Evolutionary conservation across 2,329 filamentous ascomycete genomes (phyloP).

Genomic region (Colletotrichum limetticola): DNA sequence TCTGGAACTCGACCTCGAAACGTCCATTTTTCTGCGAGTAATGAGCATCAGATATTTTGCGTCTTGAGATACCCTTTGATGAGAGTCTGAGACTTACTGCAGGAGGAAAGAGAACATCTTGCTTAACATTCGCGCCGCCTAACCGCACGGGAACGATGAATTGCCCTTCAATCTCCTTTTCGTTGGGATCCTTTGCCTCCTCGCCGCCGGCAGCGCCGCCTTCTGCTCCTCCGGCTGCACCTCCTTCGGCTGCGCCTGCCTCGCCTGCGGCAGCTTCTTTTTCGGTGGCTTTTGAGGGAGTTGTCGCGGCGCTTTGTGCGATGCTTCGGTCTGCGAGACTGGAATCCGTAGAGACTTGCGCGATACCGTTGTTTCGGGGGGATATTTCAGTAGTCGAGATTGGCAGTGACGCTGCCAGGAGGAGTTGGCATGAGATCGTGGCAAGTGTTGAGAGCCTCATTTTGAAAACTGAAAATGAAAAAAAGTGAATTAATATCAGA

Average conservation of each 20-base stretch:
- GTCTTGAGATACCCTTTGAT: too few relatives aligned
- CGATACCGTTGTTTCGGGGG: not conserved
- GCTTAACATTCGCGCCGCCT: slow-evolving; percentile 45
- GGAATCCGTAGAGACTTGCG: not conserved
- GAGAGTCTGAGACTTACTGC: slow-evolving; percentile 40
- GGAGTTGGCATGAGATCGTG: not conserved
- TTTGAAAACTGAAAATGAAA: not conserved
- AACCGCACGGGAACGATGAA: slow-evolving; percentile 45
- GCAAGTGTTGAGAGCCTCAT: slow-evolving; percentile 17
- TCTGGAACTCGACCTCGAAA: slow-evolving; percentile 53
- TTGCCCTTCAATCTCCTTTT: slow-evolving; percentile 44
- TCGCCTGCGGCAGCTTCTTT: not conserved
- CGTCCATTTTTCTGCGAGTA: slow-evolving; percentile 41
- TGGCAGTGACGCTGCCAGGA: not conserved
- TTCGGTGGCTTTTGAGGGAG: too few relatives aligned
- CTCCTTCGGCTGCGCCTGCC: not conserved
- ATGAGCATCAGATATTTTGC: not conserved
- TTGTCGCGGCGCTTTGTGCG: not conserved
- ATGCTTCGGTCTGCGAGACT: not conserved
- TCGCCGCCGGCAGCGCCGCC: slow-evolving; percentile 16
- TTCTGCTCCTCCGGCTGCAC: slow-evolving; percentile 11
- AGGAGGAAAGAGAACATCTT: slow-evolving; percentile 46
- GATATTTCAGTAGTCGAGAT: not conserved
- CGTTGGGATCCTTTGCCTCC: slow-evolving; percentile 36
- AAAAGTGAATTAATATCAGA: not conserved